Evolutionary conservation across 2,329 filamentous ascomycete species (phyloP).

Genomic region (Aureobasidium sp.): DNA sequence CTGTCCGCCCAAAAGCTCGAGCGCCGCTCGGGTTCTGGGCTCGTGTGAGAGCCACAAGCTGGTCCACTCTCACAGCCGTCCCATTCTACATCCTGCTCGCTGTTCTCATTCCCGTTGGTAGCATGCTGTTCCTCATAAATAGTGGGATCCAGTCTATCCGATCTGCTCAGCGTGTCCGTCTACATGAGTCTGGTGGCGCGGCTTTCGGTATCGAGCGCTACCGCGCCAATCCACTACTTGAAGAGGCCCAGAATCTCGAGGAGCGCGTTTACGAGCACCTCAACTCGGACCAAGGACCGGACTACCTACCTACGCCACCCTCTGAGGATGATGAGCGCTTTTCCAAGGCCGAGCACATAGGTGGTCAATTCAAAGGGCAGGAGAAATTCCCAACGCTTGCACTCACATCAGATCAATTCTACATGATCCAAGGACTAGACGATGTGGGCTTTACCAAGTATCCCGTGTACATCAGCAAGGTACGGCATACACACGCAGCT

Average conservation of each 20-base stretch:
- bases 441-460: conserved; percentile 50
- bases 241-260: conserved; percentile 65
- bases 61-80: conserved; percentile 41
- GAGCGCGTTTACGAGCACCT: conserved; percentile 73
- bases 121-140: conserved; percentile 65
- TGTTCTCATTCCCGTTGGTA: conserved; percentile 63
- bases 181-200: conserved; percentile 57
- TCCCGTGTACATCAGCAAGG: conserved; percentile 65
- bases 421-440: conserved; percentile 73
- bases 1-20: conserved; percentile 43
- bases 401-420: conserved; percentile 70
- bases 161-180: conserved; percentile 63
- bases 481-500: conserved; percentile 74
- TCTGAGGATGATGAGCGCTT: conserved; percentile 18
- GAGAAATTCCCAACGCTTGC: conserved; percentile 57
- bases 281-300: conserved; percentile 50
- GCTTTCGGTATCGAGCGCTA: conserved; percentile 63
- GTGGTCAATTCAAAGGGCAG: conserved; percentile 1
- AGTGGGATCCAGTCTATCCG: conserved; percentile 67
- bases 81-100: conserved; percentile 58
- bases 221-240: conserved; percentile 64
- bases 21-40: conserved; percentile 16
- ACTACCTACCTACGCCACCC: conserved; percentile 54
- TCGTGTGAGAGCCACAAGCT: conserved; percentile 16
- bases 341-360: background rate